Evolutionary conservation across 768 basidiomycete species (phyloP).

Genomic region (Calocybe indica): DNA sequence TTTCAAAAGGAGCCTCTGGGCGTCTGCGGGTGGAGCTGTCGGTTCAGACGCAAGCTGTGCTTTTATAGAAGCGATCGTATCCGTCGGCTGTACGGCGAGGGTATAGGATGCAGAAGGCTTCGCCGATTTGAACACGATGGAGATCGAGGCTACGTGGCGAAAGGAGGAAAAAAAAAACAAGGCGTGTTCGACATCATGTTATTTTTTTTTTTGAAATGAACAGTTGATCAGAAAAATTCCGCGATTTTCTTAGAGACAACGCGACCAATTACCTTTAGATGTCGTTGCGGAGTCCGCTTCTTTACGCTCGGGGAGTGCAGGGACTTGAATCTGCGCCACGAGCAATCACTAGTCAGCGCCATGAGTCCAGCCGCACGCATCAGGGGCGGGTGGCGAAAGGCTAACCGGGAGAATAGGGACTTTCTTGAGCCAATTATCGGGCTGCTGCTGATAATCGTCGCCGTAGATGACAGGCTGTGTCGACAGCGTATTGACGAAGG

Average conservation of each 20-base stretch:
- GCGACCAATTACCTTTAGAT: slow-evolving; percentile 23
- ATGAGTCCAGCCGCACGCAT: neutral
- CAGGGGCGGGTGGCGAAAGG: slow-evolving; percentile 2
- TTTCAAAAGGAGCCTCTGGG: slow-evolving; percentile 84
- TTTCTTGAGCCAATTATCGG: slow-evolving; percentile 57
- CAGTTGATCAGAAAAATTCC: too few relatives aligned
- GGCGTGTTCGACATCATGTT: too few relatives aligned
- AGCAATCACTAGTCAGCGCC: slow-evolving; percentile 3
- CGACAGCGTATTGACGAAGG: slow-evolving; percentile 57
- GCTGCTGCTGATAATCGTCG: slow-evolving; percentile 75
- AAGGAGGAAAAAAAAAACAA: too few relatives aligned
- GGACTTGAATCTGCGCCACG: slow-evolving; percentile 6
- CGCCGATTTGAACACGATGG: slow-evolving; percentile 82
- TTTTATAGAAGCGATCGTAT: slow-evolving; percentile 80
- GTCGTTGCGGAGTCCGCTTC: slow-evolving; percentile 23
- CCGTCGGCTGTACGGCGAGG: slow-evolving; percentile 71
- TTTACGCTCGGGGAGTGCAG: slow-evolving; percentile 45
- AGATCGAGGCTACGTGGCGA: slow-evolving; percentile 38
- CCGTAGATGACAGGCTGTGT: slow-evolving; percentile 62
- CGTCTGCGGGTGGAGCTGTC: slow-evolving; percentile 70
- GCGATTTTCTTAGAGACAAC: neutral
- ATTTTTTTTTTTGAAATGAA: too few relatives aligned
- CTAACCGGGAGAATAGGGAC: slow-evolving; percentile 67
- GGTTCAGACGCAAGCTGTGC: slow-evolving; percentile 59
- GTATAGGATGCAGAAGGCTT: slow-evolving; percentile 80